A percentile compares a stretch with the other conserved stretches of the same genome.
These are phyloP conservation scores for Acacia concinna DNA, from an alignment of 331 rosid species.

Conservation along the genomic window DNA sequence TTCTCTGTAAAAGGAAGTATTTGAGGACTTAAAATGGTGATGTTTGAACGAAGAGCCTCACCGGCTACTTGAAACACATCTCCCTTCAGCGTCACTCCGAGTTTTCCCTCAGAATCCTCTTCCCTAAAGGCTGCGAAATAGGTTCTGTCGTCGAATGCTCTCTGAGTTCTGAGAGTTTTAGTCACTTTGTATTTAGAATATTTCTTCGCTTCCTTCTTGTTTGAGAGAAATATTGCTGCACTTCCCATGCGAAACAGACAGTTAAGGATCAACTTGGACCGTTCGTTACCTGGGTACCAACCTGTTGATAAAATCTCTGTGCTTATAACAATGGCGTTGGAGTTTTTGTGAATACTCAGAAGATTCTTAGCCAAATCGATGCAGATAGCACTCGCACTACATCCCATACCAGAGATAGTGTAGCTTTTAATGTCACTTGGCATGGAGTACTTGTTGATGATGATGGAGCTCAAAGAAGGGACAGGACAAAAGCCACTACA, in stretches of 20 bases:
- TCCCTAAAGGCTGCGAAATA: slow-evolving; percentile 66
- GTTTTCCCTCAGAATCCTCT: slow-evolving; percentile 70
- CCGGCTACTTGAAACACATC: slow-evolving; percentile 63
- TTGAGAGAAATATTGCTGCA: slow-evolving; percentile 73
- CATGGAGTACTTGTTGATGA: slow-evolving; percentile 65
- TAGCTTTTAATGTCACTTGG: slow-evolving; percentile 63
- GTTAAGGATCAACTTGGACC: slow-evolving; percentile 55
- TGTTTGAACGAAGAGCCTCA: slow-evolving; percentile 55
- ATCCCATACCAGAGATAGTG: slow-evolving; percentile 88
- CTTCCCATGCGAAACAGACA: slow-evolving; percentile 84
- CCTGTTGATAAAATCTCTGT: slow-evolving; percentile 75
- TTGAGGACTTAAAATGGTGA: slow-evolving; percentile 49
- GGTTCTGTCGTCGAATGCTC: slow-evolving; percentile 67
- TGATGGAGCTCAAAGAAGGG: slow-evolving; percentile 68
- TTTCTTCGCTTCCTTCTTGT: slow-evolving; percentile 44
- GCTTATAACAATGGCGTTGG: slow-evolving; percentile 67
- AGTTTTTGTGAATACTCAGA: slow-evolving; percentile 49
- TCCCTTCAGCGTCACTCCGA: slow-evolving; percentile 60
- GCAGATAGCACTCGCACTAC: slow-evolving; percentile 70
- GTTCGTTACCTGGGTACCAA: slow-evolving; percentile 75
- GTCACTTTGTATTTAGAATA: slow-evolving; percentile 53
- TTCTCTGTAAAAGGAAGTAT: slow-evolving; percentile 61
- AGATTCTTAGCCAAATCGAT: slow-evolving; percentile 62
- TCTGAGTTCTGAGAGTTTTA: slow-evolving; percentile 53
- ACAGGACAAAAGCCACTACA: slow-evolving; percentile 44